A percentile compares a stretch with the other conserved stretches of the same genome.
These are phyloP conservation scores for Magnaporthiopsis poae DNA, from an alignment of 2,329 filamentous ascomycete genomes.

Conservation along the genomic window DNA sequence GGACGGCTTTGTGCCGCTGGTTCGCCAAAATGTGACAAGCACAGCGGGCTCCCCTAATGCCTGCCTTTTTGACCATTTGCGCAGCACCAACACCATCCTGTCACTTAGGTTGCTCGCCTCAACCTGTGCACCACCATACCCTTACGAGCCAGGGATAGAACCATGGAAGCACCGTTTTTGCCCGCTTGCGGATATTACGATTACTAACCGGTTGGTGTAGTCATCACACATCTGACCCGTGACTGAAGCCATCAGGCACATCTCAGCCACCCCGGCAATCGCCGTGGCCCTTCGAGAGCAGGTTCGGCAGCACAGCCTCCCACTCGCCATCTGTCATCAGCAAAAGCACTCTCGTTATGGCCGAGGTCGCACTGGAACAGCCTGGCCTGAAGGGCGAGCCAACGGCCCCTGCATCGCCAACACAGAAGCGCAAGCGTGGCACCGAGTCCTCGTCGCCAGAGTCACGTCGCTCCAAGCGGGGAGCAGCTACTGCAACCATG, in stretches of 20 bases:
- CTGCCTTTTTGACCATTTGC: not conserved
- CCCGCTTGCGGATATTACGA: not conserved
- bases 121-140: not conserved
- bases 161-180: not conserved
- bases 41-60: no score
- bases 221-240: not conserved
- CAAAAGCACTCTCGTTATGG: conserved; percentile 2
- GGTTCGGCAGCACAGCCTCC: not conserved
- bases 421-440: conserved; percentile 46
- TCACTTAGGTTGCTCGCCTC: not conserved
- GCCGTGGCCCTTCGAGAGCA: not conserved
- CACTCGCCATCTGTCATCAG: not conserved
- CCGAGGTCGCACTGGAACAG: conserved; percentile 8
- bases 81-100: not conserved
- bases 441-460: conserved; percentile 38
- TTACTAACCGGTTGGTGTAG: not conserved
- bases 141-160: not conserved
- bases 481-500: conserved; percentile 34
- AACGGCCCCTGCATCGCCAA: conserved; percentile 3
- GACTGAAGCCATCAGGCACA: not conserved
- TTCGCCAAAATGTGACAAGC: not conserved
- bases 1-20: not conserved
- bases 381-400: conserved; percentile 6
- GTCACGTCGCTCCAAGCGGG: conserved; percentile 40
- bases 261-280: not conserved